Base-by-base conservation (phyloP, 2,329 filamentous ascomycete species). In the Diaporthe caulivora region DNA sequence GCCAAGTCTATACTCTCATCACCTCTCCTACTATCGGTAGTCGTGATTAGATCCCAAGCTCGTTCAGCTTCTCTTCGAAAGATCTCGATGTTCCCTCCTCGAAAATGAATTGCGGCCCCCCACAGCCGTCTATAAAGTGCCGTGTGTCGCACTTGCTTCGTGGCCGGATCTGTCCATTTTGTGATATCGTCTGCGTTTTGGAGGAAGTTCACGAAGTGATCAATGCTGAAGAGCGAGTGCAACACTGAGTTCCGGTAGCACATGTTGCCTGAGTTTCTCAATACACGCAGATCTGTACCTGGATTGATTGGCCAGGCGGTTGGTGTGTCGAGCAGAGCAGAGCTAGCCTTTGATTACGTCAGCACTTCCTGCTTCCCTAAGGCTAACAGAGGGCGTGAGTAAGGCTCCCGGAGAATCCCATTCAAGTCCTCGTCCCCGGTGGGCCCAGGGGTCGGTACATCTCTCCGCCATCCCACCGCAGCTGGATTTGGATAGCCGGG, bases 241-340 rank as follows among this genome's bases (percentile, higher is more conserved):
- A 71, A 37, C 9, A 60, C n/a, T 6, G 55, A 42, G n/a, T 71
- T 71, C 15, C 68, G 68, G 11, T 34, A 70, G 37, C 68, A 70
- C 13, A 53, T 0, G 3, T 5, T 24, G 7, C 13, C 11, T n/a
- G 3, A 2, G 17, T 70, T 60, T 4, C 3, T 8, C 5, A 70
- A 17, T 7, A 21, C 0, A 9, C 13, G 1, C 15, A 49, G 53
- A 2, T 21, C 1, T 2, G 21, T 55, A 1, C 6, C 42, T 5
- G n/a, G 11, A 4, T 47, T 11, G n/a, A 70, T 34, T 9, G 7
- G 13, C 9, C 5, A 37, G 18, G 1, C 1, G 17, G 26, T 7
- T 7, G 15, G n/a, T 37, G 2, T 51, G 1, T 29, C 9, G 6
- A 70, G 31, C 6, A 26, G 10, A 3, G 6, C 1, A 10, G 31